Base-by-base conservation (phyloP, 257 asterid species). In the Solanum clarkiae region DNA sequence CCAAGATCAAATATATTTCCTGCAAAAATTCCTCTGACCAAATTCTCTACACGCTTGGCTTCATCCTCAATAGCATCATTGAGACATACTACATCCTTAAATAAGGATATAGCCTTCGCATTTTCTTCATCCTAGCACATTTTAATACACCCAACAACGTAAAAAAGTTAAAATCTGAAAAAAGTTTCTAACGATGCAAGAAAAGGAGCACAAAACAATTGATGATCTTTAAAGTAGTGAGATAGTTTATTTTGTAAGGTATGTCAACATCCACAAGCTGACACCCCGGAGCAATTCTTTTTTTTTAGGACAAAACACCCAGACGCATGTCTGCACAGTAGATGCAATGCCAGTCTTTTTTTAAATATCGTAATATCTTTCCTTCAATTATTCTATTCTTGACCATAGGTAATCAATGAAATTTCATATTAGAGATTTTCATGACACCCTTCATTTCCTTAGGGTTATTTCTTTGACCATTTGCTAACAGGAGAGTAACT, bases 1-100 rank as follows among this genome's bases (percentile, higher is more conserved):
- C 99, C 99, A 89, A 97, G 99, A 88, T 95, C 99, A 91, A 97
- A 97, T 87, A 97, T 92, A 89, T 97, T 95, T 80, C 99, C 99
- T n/a, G 99, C 99, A 91, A 97, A 94, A 82, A 97, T 91, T 87
- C 99, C 99, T 89, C 98, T 90, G 77, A 95, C 84, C 94, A 97
- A 89, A 90, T 90, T 97, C 89, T 92, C 94, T 4, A 91, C 82
- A 84, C 97, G 98, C 89, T 91, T 89, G 81, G 88, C 85, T 69
- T 93, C 93, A 87, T 94, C 95, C 88, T 92, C 91, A 11, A 97
- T 92, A 79, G 94, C 92, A 88, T 97, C 99, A 89, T 91, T 94
- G 86, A 91, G 91, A 81, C 24, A 84, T 88, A 95, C 93, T 80
- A 95, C 98, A 62, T 87, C 95, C 91, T 90, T 81, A 88, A 97